Evolutionary conservation across 495 filamentous ascomycete genomes (phyloP).

Genomic region (Penicillium crystallinum): DNA sequence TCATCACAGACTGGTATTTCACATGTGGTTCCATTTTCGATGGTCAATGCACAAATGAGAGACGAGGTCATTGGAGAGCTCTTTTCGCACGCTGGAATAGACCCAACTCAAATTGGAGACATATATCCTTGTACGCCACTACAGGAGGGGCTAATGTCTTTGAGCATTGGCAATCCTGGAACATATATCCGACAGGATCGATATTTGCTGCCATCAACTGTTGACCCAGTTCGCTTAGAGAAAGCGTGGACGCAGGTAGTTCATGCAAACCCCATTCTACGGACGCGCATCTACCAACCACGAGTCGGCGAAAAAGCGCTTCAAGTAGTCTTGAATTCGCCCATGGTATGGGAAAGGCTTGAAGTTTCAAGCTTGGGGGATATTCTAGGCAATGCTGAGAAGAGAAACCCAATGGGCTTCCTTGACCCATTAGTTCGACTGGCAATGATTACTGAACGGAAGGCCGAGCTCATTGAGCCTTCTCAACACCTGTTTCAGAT

Average conservation of each 20-base stretch:
- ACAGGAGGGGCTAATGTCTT: neutral
- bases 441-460: neutral
- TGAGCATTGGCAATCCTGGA: neutral
- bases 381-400: neutral
- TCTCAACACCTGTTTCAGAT: neutral
- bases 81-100: neutral
- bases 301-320: neutral
- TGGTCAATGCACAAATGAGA: neutral
- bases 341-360: neutral
- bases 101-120: neutral
- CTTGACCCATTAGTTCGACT: neutral
- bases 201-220: neutral
- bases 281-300: neutral
- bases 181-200: neutral
- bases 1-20: neutral
- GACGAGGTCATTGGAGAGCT: neutral
- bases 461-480: neutral
- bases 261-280: neutral
- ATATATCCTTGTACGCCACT: neutral
- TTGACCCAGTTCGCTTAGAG: neutral
- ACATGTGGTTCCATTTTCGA: neutral
- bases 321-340: neutral
- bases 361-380: neutral
- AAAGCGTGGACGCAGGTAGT: neutral
- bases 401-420: neutral